Base-by-base conservation (phyloP, 2,329 filamentous ascomycete genomes). In the Paraphoma sp. region DNA sequence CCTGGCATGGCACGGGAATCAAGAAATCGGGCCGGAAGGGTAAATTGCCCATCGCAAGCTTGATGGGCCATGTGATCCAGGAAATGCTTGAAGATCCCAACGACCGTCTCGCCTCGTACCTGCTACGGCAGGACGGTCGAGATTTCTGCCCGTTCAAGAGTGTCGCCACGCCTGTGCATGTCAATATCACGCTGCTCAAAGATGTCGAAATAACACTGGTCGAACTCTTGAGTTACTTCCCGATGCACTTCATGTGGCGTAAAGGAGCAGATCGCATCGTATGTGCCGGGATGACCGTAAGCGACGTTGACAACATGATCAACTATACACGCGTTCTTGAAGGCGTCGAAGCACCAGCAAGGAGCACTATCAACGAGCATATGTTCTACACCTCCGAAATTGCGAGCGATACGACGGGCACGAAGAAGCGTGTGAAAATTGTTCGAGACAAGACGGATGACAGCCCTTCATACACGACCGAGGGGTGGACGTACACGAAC, bases 141-240 rank as follows among this genome's bases (percentile, higher is more conserved):
- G 38, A 41, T 0, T 69, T 69, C 17, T 62, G 56, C 18, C 30
- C 61, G 0, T 60, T 64, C 45, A 64, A 55, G 17, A 69, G 66
- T 18, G 51, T 67, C 0, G 59, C 64, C 0, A 64, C 64, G 0
- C 57, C 64, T 1, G 38, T 45, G 0, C 16, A 58, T 6, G 47
- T 66, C 0, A 43, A 67, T 23, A 64, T 69, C 12, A 46, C 62
- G 0, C 42, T 67, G 0, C 49, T 69, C 0, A 36, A 18, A 2
- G 63, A 67, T 4, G 45, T 46, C 0, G 61, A 69, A 10, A 59
- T 69, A 9, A 67, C 63, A 0, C 6, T 69, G 1, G 40, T 55
- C 1, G 66, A 67, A 30, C 46, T 69, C 1, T 17, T 69, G 1
- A 31, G 51, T 1, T 69, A 56, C 17, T 69, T 67, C 11, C 64